Evolutionary conservation across 768 basidiomycete genomes (phyloP).

Genomic region (Leccinum obscurum): DNA sequence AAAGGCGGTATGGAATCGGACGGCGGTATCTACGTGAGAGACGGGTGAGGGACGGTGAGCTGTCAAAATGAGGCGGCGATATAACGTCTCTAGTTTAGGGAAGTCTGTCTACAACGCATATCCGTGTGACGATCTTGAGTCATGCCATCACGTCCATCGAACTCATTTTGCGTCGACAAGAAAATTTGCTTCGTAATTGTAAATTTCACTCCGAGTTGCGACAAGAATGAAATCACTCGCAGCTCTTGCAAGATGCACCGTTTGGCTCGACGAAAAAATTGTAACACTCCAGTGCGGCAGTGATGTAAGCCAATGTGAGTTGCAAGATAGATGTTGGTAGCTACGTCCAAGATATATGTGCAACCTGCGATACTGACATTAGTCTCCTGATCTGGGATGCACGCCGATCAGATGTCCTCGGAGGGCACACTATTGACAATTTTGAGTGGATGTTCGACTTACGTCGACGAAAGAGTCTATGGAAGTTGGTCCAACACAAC

Average conservation of each 20-base stretch:
- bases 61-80: not conserved
- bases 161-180: not conserved
- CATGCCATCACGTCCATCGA: too few species aligned
- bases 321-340: too few species aligned
- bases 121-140: not conserved
- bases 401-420: not conserved
- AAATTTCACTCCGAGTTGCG: not conserved
- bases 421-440: not conserved
- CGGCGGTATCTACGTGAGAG: constrained; percentile 10
- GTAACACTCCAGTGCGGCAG: too few species aligned
- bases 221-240: too few species aligned
- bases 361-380: not conserved
- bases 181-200: not conserved
- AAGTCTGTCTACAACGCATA: not conserved
- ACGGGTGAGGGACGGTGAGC: too few species aligned
- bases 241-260: too few species aligned
- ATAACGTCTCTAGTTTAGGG: too few species aligned
- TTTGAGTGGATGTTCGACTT: not conserved
- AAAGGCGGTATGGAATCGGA: constrained; percentile 23
- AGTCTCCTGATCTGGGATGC: not conserved
- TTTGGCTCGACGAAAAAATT: not conserved
- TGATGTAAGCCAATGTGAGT: too few species aligned
- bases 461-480: not conserved
- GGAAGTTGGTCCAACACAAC: constrained; percentile 53
- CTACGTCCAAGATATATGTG: not conserved